These are phyloP conservation scores for Cladophialophora bantiana DNA, from an alignment of 2,329 filamentous ascomycete species.

Conservation along the genomic window DNA sequence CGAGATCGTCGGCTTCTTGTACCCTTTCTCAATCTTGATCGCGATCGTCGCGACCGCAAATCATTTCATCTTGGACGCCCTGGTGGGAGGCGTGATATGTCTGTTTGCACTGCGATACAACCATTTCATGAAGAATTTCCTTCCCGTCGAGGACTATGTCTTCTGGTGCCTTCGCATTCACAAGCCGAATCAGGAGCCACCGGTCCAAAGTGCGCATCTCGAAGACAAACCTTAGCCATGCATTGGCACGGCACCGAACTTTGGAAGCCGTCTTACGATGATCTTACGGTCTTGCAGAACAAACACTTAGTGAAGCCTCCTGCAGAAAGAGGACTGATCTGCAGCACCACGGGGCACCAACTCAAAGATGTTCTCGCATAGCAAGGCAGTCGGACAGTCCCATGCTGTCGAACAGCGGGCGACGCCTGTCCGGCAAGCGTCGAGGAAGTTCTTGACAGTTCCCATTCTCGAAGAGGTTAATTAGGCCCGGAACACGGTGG, in stretches of 20 bases:
- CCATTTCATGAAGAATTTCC: constrained; percentile 64
- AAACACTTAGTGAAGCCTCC: neutral
- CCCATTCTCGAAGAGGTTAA: neutral
- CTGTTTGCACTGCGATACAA: constrained; percentile 67
- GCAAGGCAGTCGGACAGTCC: no score
- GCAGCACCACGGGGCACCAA: neutral
- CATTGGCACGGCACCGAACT: neutral
- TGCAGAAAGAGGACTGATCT: neutral
- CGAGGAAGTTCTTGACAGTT: constrained; percentile 1
- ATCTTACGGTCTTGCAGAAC: neutral
- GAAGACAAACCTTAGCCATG: constrained; percentile 5
- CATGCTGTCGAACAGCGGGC: no score
- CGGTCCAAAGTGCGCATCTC: neutral
- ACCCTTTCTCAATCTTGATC: constrained; percentile 68
- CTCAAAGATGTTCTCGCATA: neutral
- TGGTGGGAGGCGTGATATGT: constrained; percentile 71
- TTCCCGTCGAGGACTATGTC: constrained; percentile 72
- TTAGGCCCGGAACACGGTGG: neutral
- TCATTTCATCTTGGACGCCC: constrained; percentile 73
- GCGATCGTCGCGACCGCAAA: constrained; percentile 75
- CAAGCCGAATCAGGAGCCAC: constrained; percentile 57
- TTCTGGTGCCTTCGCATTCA: constrained; percentile 68
- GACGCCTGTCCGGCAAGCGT: neutral
- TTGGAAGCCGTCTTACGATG: neutral
- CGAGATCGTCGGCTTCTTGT: constrained; percentile 63